These are phyloP conservation scores for Blastobotrys peoriensis DNA, from an alignment of 805 yeast species.

Conservation along the genomic window DNA sequence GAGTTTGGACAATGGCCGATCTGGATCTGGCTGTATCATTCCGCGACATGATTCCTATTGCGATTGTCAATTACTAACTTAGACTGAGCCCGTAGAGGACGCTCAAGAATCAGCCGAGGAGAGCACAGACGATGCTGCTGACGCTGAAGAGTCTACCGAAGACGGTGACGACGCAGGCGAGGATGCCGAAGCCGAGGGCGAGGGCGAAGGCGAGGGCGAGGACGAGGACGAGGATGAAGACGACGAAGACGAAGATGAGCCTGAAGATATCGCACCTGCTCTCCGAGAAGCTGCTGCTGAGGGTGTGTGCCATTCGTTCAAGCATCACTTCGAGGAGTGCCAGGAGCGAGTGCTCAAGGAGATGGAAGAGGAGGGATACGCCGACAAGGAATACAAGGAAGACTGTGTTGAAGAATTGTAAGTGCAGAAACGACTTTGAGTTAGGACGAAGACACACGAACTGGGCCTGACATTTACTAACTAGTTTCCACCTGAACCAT, in stretches of 20 bases:
- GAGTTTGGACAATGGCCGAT: too few relatives aligned
- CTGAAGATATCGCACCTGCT: slow-evolving; percentile 58
- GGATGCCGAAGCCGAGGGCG: slow-evolving; percentile 35
- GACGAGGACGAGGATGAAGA: slow-evolving; percentile 54
- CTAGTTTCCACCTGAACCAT: slow-evolving; percentile 83
- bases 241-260: slow-evolving; percentile 65
- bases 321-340: slow-evolving; percentile 92
- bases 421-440: too few relatives aligned
- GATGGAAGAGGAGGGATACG: slow-evolving; percentile 80
- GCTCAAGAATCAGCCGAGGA: too few relatives aligned
- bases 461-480: slow-evolving; percentile 1
- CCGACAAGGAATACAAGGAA: slow-evolving; percentile 75
- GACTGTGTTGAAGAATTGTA: too few relatives aligned
- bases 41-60: too few relatives aligned
- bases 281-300: slow-evolving; percentile 64
- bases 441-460: too few relatives aligned
- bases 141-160: slow-evolving; percentile 23
- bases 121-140: slow-evolving; percentile 7
- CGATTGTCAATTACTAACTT: too few relatives aligned
- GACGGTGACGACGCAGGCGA: slow-evolving; percentile 26
- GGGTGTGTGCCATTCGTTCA: slow-evolving; percentile 61
- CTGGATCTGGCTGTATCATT: too few relatives aligned
- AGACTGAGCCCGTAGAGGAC: too few relatives aligned
- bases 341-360: slow-evolving; percentile 89
- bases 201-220: slow-evolving; percentile 39